Evolutionary conservation across 2,329 filamentous ascomycete species (phyloP).

Genomic region (Aspergillus pseudotamarii): DNA sequence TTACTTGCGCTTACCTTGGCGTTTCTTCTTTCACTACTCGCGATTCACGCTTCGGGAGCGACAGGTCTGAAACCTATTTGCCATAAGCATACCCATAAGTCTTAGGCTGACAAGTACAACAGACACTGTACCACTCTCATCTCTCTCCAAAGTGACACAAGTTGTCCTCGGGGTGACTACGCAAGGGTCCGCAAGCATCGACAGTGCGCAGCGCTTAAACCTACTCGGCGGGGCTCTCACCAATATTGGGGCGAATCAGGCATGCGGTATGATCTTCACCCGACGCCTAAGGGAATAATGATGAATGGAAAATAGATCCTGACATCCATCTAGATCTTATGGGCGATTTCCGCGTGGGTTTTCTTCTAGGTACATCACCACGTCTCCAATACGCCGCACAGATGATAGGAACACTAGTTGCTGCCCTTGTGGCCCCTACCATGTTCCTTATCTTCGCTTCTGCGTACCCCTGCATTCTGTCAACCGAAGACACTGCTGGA

Average conservation of each 20-base stretch:
- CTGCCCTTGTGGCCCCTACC: slow-evolving; percentile 3
- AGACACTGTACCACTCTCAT: slow-evolving; percentile 3
- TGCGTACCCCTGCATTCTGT: slow-evolving; percentile 10
- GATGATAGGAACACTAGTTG: slow-evolving; percentile 7
- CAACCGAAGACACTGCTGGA: not conserved
- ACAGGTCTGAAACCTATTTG: not conserved
- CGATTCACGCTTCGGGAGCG: slow-evolving; percentile 7
- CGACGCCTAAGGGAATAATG: not conserved
- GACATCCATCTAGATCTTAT: slow-evolving; percentile 1
- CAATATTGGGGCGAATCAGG: slow-evolving; percentile 1
- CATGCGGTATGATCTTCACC: slow-evolving; percentile 3
- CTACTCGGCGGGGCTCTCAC: slow-evolving; percentile 2
- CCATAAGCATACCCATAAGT: not conserved
- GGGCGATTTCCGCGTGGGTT: slow-evolving; percentile 11
- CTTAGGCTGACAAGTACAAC: not conserved
- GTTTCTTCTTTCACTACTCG: slow-evolving; percentile 8
- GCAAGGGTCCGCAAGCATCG: slow-evolving; percentile 1
- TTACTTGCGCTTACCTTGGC: slow-evolving; percentile 7
- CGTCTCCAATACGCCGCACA: slow-evolving; percentile 5
- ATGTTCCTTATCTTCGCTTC: slow-evolving; percentile 11
- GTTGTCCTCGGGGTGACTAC: not conserved
- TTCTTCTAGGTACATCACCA: slow-evolving; percentile 7
- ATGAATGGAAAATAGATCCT: not conserved
- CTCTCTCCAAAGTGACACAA: slow-evolving; percentile 12
- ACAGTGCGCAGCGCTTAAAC: slow-evolving; percentile 3